Evolutionary conservation across 75 land plant species (phyloP).

Genomic region (Picea glauca): DNA sequence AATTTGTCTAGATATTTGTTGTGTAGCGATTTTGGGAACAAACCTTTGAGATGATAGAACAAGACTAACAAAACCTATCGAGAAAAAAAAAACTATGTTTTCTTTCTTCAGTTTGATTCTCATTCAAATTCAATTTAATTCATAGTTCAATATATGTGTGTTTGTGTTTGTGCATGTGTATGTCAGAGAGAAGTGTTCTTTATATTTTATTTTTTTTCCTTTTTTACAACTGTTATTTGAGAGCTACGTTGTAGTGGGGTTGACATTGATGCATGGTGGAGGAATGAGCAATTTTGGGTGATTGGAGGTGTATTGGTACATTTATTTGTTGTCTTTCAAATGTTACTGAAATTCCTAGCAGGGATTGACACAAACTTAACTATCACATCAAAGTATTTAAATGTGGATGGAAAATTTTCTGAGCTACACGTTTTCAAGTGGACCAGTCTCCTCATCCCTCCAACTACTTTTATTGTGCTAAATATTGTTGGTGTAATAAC

Average conservation of each 20-base stretch:
- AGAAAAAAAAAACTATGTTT: too few species aligned
- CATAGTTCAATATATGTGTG: too few species aligned
- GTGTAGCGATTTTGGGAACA: too few species aligned
- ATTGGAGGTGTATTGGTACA: slow-evolving; percentile 79
- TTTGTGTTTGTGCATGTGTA: too few species aligned
- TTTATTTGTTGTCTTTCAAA: slow-evolving; percentile 73
- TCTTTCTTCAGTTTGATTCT: too few species aligned
- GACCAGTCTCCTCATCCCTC: slow-evolving; percentile 81
- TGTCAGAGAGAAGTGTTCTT: too few species aligned
- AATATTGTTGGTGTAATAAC: slow-evolving; percentile 81
- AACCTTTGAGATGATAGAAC: too few species aligned
- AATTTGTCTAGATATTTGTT: too few species aligned
- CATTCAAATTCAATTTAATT: too few species aligned
- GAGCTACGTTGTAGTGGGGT: slow-evolving; percentile 80
- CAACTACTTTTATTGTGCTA: slow-evolving; percentile 64
- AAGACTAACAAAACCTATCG: too few species aligned
- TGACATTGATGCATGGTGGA: slow-evolving; percentile 64
- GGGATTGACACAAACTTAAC: slow-evolving; percentile 90
- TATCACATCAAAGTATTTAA: slow-evolving; percentile 63
- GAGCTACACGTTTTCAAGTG: slow-evolving; percentile 79
- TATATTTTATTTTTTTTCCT: too few species aligned
- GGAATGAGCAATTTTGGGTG: slow-evolving; percentile 84
- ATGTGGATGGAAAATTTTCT: slow-evolving; percentile 62
- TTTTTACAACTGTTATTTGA: slow-evolving; percentile 38
- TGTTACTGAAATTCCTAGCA: slow-evolving; percentile 69